phyloP scores from a whole-genome alignment of 768 basidiomycete species.

The Hortiboletus campestris region DNA sequence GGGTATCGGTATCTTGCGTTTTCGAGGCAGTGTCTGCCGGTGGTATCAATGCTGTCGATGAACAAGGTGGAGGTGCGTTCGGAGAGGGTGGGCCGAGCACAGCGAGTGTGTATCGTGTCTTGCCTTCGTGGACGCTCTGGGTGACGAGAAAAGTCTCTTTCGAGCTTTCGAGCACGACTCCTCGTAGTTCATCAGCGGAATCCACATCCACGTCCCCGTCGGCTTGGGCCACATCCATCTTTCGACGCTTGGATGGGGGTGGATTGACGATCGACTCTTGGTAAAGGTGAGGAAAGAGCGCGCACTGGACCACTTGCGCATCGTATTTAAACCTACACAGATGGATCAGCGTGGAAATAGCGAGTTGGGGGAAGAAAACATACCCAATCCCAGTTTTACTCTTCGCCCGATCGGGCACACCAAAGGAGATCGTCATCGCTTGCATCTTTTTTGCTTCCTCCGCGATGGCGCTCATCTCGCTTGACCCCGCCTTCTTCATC shows the following conservation, averaged over 20 bases:
- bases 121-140: constrained; percentile 3
- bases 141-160: constrained; percentile 25
- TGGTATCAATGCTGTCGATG: background rate
- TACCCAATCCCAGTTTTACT: constrained; percentile 46
- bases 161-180: constrained; percentile 27
- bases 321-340: constrained; percentile 52
- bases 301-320: constrained; percentile 39
- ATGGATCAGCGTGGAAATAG: background rate
- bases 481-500: constrained; percentile 20
- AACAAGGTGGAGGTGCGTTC: background rate
- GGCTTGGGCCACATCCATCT: constrained; percentile 9
- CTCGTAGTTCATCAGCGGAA: constrained; percentile 9
- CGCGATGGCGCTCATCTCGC: constrained; percentile 25
- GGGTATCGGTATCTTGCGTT: constrained; percentile 6
- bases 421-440: constrained; percentile 50
- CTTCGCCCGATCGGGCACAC: constrained; percentile 28
- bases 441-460: constrained; percentile 42
- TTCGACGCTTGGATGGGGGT: constrained; percentile 29
- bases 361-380: constrained; percentile 17
- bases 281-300: constrained; percentile 42
- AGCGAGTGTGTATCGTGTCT: constrained; percentile 19
- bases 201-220: constrained; percentile 11
- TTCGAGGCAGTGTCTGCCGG: background rate
- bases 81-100: constrained; percentile 4
- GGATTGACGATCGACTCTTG: constrained; percentile 14